Evolutionary conservation across 768 basidiomycete species (phyloP).

Genomic region (Tricholomella constricta): DNA sequence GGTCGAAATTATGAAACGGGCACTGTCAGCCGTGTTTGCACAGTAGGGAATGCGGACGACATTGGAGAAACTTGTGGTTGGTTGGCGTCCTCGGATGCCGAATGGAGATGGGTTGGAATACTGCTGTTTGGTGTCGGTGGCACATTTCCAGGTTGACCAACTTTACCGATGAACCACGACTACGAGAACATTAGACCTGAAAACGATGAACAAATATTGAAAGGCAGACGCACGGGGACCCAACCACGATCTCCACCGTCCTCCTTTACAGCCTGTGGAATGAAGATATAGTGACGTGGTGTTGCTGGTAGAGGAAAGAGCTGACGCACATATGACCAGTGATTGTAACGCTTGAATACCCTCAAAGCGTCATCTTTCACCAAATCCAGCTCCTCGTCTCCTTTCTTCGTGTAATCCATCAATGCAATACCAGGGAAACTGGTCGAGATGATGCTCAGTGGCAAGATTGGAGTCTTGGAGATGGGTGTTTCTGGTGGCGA

Average conservation of each 20-base stretch:
- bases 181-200: slow-evolving; percentile 27
- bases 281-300: neutral
- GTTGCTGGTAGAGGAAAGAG: slow-evolving; percentile 14
- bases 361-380: slow-evolving; percentile 85
- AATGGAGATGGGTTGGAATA: slow-evolving; percentile 30
- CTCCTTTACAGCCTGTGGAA: slow-evolving; percentile 83
- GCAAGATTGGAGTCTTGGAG: slow-evolving; percentile 81
- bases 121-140: slow-evolving; percentile 48
- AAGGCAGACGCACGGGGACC: slow-evolving; percentile 71
- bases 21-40: slow-evolving; percentile 38
- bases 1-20: slow-evolving; percentile 14
- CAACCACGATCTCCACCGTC: slow-evolving; percentile 93
- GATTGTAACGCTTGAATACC: slow-evolving; percentile 97
- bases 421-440: slow-evolving; percentile 95
- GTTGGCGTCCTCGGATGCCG: slow-evolving; percentile 37
- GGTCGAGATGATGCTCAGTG: slow-evolving; percentile 91
- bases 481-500: slow-evolving; percentile 41
- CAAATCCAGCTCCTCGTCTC: slow-evolving; percentile 89
- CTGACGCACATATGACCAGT: slow-evolving; percentile 86
- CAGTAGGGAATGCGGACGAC: slow-evolving; percentile 79
- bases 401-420: slow-evolving; percentile 96
- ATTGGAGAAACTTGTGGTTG: slow-evolving; percentile 71
- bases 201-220: neutral
- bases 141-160: slow-evolving; percentile 52
- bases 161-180: slow-evolving; percentile 97